These are phyloP conservation scores for Lolium rigidum DNA, from an alignment of 176 grass and related monocot genomes.

Conservation along the genomic window DNA sequence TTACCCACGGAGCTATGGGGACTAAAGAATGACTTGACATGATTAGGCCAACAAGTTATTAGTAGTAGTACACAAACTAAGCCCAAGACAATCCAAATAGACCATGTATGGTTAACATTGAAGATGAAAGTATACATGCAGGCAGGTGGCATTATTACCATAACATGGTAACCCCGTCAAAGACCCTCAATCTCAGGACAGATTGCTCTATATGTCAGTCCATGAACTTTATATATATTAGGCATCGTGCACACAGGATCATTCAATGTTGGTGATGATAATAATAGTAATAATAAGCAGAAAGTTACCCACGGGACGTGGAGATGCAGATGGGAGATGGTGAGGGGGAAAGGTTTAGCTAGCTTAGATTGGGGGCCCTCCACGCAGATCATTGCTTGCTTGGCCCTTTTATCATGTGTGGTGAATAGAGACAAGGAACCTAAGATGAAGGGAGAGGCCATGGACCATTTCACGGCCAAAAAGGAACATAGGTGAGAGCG, in stretches of 20 bases:
- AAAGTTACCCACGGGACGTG: conserved; percentile 14
- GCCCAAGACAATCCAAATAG: neutral
- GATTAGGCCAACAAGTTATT: conserved; percentile 3
- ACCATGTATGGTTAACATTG: no score
- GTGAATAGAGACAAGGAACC: conserved; percentile 63
- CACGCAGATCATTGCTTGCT: conserved; percentile 40
- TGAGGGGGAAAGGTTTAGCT: conserved; percentile 7
- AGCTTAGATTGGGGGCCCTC: conserved; percentile 25
- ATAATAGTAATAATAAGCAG: conserved; percentile 1
- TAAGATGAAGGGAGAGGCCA: conserved; percentile 29
- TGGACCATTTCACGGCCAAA: conserved; percentile 47
- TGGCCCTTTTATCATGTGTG: conserved; percentile 51
- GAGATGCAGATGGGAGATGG: conserved; percentile 24
- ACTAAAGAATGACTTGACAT: neutral
- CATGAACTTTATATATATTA: neutral
- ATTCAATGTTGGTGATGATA: conserved; percentile 21
- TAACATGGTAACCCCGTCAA: neutral
- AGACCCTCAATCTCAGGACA: neutral
- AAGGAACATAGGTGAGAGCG: neutral
- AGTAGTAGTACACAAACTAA: neutral
- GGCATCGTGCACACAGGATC: conserved; percentile 31
- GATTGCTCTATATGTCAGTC: no score
- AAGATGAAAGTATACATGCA: neutral
- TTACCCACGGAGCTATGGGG: neutral
- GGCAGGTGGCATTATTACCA: neutral